These are phyloP conservation scores for Psilocybe sp. DNA, from an alignment of 768 basidiomycete genomes.

Conservation along the genomic window DNA sequence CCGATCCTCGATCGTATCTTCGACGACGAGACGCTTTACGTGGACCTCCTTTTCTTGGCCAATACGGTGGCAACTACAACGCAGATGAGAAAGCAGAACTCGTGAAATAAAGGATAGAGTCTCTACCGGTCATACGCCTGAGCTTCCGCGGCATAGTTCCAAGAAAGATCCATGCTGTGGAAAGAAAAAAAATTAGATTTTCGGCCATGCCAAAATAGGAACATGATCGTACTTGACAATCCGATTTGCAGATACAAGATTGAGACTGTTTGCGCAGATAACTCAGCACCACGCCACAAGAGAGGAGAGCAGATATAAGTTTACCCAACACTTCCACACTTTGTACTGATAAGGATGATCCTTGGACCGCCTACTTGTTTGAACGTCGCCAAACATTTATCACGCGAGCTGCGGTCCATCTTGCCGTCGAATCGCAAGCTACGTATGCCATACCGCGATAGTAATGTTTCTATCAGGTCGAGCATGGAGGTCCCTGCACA, in stretches of 20 bases:
- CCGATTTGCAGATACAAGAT: conserved; percentile 66
- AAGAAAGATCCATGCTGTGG: conserved; percentile 64
- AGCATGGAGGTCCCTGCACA: conserved; percentile 71
- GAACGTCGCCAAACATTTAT: conserved; percentile 49
- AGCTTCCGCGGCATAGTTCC: conserved; percentile 71
- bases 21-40: conserved; percentile 65
- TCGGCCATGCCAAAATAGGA: not conserved
- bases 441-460: conserved; percentile 56
- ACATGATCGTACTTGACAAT: conserved; percentile 55
- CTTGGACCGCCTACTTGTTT: conserved; percentile 54
- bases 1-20: conserved; percentile 76
- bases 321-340: conserved; percentile 66
- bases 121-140: conserved; percentile 53
- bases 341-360: conserved; percentile 66
- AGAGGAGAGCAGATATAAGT: not conserved
- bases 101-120: conserved; percentile 26
- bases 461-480: conserved; percentile 58
- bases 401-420: conserved; percentile 55
- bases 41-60: conserved; percentile 69
- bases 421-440: conserved; percentile 66
- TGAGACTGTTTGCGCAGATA: conserved; percentile 32
- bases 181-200: not conserved
- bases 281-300: not conserved
- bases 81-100: not conserved
- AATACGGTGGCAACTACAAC: conserved; percentile 58